Percentiles rank a stretch among this genome's conserved stretches.
phyloP scores from a whole-genome alignment of 202 grass and related monocot genomes.

The Setaria italica region DNA sequence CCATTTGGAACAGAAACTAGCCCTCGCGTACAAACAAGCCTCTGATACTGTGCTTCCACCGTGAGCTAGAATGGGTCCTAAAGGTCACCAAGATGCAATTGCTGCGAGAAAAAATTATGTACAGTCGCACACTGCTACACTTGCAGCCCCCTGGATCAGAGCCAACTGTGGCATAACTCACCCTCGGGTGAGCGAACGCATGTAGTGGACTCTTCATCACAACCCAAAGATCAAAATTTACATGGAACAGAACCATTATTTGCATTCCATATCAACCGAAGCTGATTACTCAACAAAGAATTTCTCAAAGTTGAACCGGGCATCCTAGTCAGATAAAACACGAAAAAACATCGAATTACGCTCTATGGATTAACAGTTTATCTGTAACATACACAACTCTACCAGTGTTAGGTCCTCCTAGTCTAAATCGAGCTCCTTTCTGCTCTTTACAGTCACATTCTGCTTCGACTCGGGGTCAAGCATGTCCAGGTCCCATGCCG shows the following conservation, averaged over 20 bases:
- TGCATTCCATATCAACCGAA: not conserved
- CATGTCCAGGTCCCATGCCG: constrained; percentile 66
- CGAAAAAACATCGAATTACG: not conserved
- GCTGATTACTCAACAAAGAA: not conserved
- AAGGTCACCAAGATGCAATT: not conserved
- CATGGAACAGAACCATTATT: constrained; percentile 16
- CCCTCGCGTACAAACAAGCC: not conserved
- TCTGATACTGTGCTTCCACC: not conserved
- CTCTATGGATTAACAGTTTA: constrained; percentile 4
- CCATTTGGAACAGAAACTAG: not conserved
- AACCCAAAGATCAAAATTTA: not conserved
- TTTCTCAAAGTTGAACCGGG: not conserved
- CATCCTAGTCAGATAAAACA: constrained; percentile 26
- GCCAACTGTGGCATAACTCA: too few species aligned
- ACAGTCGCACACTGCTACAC: not conserved
- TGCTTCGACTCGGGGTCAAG: constrained; percentile 57
- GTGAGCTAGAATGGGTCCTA: too few species aligned
- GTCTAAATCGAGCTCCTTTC: constrained; percentile 69
- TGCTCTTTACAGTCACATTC: constrained; percentile 65
- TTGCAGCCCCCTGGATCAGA: too few species aligned
- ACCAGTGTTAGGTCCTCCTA: constrained; percentile 23
- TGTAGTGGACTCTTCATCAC: too few species aligned
- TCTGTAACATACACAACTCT: constrained; percentile 36
- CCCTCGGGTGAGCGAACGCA: too few species aligned
- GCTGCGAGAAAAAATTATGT: not conserved